phyloP scores from a whole-genome alignment of 2,329 filamentous ascomycete species.

The Ascomycota sp. region DNA sequence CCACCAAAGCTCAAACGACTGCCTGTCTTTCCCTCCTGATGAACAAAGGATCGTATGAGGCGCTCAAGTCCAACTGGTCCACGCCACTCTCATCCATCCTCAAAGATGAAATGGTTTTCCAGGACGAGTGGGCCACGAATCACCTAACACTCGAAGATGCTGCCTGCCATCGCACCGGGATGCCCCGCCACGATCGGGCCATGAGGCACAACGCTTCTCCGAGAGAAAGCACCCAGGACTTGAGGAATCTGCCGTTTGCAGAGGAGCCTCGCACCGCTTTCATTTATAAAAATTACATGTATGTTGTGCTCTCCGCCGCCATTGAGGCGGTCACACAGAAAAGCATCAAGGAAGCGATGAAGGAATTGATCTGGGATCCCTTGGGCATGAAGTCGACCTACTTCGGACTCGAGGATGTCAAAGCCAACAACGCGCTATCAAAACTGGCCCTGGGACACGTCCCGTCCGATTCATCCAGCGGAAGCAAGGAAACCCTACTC shows the following conservation, averaged over 20 bases:
- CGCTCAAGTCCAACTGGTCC: conserved; percentile 20
- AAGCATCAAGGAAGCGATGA: conserved; percentile 19
- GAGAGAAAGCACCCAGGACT: conserved; percentile 17
- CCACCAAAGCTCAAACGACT: conserved; percentile 33
- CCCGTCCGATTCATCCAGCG: conserved; percentile 10
- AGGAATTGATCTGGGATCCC: conserved; percentile 21
- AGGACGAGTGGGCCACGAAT: conserved; percentile 21
- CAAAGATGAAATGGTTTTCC: conserved; percentile 28
- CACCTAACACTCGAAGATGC: conserved; percentile 33
- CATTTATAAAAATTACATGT: conserved; percentile 32
- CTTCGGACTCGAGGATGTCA: conserved; percentile 9
- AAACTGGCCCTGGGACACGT: conserved; percentile 22
- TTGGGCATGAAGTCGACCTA: conserved; percentile 25
- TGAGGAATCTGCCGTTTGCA: conserved; percentile 23
- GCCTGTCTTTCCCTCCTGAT: conserved; percentile 29
- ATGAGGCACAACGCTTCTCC: conserved; percentile 7
- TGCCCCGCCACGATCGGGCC: conserved; percentile 19
- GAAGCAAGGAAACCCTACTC: conserved; percentile 7
- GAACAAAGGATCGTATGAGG: conserved; percentile 15
- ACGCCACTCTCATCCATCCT: conserved; percentile 25
- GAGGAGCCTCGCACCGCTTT: conserved; percentile 23
- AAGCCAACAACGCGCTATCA: conserved; percentile 5
- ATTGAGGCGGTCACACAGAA: conserved; percentile 19
- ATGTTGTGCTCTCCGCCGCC: conserved; percentile 19
- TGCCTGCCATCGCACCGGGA: conserved; percentile 28